Evolutionary conservation across 495 filamentous ascomycete species (phyloP).

Genomic region (Podospora fimiseda): DNA sequence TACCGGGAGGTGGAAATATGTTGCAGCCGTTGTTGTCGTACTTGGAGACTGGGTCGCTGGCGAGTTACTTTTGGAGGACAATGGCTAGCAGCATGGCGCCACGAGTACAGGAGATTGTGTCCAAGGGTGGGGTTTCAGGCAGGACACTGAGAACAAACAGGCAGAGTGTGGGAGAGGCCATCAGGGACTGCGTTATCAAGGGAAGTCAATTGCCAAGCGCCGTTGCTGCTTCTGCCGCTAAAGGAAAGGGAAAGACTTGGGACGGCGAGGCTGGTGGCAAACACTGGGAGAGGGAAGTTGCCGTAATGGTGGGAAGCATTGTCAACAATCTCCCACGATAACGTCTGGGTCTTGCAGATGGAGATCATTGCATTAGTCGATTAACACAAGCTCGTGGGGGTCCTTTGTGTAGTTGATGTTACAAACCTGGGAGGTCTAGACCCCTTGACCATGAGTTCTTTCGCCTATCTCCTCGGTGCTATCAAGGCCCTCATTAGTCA

Average conservation of each 20-base stretch:
- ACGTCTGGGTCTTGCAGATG: no score
- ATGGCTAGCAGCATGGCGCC: conserved; percentile 70
- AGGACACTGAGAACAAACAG: conserved; percentile 71
- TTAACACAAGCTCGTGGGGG: no score
- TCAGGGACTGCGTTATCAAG: conserved; percentile 75
- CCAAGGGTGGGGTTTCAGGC: conserved; percentile 73
- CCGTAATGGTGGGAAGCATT: conserved; percentile 86
- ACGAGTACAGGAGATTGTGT: conserved; percentile 76
- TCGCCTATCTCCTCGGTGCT: no score
- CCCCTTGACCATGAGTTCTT: no score
- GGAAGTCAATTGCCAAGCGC: conserved; percentile 55
- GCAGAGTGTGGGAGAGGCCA: conserved; percentile 65
- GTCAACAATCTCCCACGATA: conserved; percentile 40
- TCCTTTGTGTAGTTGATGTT: no score
- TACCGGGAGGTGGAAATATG: conserved; percentile 46
- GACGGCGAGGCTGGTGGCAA: conserved; percentile 17
- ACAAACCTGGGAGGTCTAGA: no score
- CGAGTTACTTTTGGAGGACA: conserved; percentile 86
- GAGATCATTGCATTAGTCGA: background rate
- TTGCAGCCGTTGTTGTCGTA: conserved; percentile 66
- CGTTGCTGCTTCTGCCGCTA: conserved; percentile 26
- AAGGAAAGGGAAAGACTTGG: conserved; percentile 40
- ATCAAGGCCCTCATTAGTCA: no score
- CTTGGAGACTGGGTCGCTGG: conserved; percentile 79
- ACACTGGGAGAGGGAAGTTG: conserved; percentile 82